A percentile compares a stretch with the other conserved stretches of the same genome.
Conservation (phyloP, 768 basidiomycete species). For the Cystobasidium tubakii region DNA sequence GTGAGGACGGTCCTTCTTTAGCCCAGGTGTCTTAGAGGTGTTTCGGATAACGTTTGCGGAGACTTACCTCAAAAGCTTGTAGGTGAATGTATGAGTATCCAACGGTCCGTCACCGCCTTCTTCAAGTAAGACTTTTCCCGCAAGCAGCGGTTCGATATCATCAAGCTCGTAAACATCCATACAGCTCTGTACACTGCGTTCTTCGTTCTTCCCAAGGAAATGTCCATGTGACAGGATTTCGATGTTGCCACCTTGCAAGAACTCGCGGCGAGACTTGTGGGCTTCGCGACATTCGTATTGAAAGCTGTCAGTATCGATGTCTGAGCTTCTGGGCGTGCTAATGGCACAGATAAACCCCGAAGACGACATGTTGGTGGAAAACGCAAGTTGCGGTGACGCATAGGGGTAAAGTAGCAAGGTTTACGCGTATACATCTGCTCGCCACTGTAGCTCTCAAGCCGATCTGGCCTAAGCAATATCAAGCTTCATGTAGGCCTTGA, state of each 20-base stretch:
- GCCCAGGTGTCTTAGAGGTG: too few species aligned
- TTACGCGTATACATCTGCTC: too few species aligned
- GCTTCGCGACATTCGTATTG: slow-evolving; percentile 14
- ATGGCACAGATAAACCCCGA: background rate
- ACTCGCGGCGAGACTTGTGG: slow-evolving; percentile 6
- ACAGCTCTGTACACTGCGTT: background rate
- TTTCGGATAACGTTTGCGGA: background rate
- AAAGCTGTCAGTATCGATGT: background rate
- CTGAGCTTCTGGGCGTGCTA: background rate
- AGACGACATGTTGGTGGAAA: background rate
- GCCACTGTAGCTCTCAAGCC: too few species aligned
- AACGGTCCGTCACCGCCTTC: slow-evolving; percentile 29
- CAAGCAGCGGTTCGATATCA: slow-evolving; percentile 22
- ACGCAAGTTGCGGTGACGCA: background rate
- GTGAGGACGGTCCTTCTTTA: too few species aligned
- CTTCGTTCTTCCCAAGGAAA: background rate
- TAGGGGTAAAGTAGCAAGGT: too few species aligned
- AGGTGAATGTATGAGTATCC: slow-evolving; percentile 2
- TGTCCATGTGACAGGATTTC: slow-evolving; percentile 27
- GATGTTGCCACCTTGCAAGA: background rate
- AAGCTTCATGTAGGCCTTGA: too few species aligned
- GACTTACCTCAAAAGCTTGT: slow-evolving; percentile 12
- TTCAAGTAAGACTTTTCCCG: background rate
- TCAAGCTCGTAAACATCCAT: slow-evolving; percentile 27
- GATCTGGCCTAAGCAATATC: too few species aligned